phyloP scores from a whole-genome alignment of 1,139 yeast species.

The Hyphopichia fennica region DNA sequence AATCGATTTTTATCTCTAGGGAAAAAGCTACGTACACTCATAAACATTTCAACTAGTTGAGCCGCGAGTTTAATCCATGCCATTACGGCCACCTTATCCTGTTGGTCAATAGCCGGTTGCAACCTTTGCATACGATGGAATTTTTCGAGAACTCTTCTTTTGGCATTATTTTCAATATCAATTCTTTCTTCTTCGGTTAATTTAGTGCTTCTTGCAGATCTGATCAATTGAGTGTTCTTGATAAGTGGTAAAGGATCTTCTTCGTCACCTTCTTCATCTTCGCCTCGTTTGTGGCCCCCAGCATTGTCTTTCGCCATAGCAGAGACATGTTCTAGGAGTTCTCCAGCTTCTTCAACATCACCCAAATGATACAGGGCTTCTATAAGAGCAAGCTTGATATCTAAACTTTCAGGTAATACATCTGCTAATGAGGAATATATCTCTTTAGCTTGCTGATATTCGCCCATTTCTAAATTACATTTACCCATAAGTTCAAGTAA shows the following conservation, averaged over 20 bases:
- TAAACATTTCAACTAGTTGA: conserved; percentile 79
- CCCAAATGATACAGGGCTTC: conserved; percentile 78
- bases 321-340: conserved; percentile 53
- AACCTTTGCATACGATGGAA: conserved; percentile 62
- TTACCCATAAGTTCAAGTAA: conserved; percentile 67
- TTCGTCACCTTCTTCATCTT: conserved; percentile 13
- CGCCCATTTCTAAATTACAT: conserved; percentile 74
- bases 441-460: conserved; percentile 65
- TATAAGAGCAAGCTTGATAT: conserved; percentile 73
- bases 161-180: conserved; percentile 59
- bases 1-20: conserved; percentile 70
- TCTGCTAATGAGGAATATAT: conserved; percentile 60
- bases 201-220: conserved; percentile 7
- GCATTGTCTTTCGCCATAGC: conserved; percentile 18
- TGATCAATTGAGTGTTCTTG: background rate
- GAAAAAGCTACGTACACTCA: conserved; percentile 73
- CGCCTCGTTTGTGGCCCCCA: conserved; percentile 8
- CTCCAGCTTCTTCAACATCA: conserved; percentile 60
- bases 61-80: conserved; percentile 87
- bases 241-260: conserved; percentile 7
- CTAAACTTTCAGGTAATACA: conserved; percentile 64
- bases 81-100: conserved; percentile 61
- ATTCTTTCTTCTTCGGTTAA: conserved; percentile 56
- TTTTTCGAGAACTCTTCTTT: conserved; percentile 62
- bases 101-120: conserved; percentile 51